Conservation (phyloP, 352 stramenopile genomes). For the Phytophthora ohioensis region DNA sequence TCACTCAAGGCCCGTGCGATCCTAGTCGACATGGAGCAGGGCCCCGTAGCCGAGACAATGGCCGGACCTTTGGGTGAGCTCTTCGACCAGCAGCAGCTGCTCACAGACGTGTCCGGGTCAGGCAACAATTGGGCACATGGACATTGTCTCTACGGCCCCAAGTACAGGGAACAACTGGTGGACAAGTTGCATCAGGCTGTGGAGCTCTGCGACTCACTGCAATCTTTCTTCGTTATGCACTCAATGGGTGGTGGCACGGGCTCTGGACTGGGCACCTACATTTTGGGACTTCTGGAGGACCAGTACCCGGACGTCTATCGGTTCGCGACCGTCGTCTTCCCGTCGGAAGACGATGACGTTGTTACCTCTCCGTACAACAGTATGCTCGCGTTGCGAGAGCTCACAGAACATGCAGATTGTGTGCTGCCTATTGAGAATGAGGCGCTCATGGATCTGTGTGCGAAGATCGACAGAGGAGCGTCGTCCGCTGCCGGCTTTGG, state of each 20-base stretch:
- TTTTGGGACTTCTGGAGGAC: slow-evolving; percentile 87
- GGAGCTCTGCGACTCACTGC: slow-evolving; percentile 92
- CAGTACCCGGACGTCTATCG: slow-evolving; percentile 88
- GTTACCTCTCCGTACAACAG: slow-evolving; percentile 95
- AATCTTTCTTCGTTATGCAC: slow-evolving; percentile 94
- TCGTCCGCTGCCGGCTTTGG: slow-evolving; percentile 9
- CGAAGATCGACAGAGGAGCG: slow-evolving; percentile 46
- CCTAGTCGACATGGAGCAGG: slow-evolving; percentile 95
- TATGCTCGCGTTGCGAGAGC: slow-evolving; percentile 76
- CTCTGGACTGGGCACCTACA: slow-evolving; percentile 91
- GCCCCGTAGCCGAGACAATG: slow-evolving; percentile 87
- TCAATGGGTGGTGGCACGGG: slow-evolving; percentile 93
- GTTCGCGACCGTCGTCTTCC: slow-evolving; percentile 84
- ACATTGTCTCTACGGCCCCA: slow-evolving; percentile 86
- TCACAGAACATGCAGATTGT: slow-evolving; percentile 91
- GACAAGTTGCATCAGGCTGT: slow-evolving; percentile 74
- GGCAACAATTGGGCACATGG: slow-evolving; percentile 96
- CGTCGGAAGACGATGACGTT: slow-evolving; percentile 92
- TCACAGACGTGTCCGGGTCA: slow-evolving; percentile 90
- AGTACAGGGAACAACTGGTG: slow-evolving; percentile 87
- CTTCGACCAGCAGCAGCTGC: slow-evolving; percentile 89
- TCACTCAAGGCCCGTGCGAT: slow-evolving; percentile 86
- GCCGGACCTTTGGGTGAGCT: slow-evolving; percentile 83
- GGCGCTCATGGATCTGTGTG: slow-evolving; percentile 79
- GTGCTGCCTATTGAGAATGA: slow-evolving; percentile 94